These are phyloP conservation scores for Lavandula angustifolia DNA, from an alignment of 257 asterid genomes.

Conservation along the genomic window DNA sequence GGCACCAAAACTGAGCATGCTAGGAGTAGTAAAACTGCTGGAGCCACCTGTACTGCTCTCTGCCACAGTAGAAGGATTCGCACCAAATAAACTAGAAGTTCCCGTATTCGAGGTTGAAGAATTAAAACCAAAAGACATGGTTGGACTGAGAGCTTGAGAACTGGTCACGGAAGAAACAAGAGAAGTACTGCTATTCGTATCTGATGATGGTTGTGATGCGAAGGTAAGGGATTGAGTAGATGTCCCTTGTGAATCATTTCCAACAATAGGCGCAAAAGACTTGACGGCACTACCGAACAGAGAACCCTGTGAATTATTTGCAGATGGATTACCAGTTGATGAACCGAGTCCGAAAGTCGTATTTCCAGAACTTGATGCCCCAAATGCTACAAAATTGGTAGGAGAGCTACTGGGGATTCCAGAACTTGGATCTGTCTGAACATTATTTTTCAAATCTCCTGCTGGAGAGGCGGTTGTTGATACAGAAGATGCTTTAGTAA, in stretches of 20 bases:
- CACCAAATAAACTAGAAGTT: conserved; percentile 40
- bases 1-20: conserved; percentile 44
- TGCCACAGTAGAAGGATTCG: conserved; percentile 34
- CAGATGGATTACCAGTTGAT: conserved; percentile 27
- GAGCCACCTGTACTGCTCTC: conserved; percentile 37
- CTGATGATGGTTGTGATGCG: conserved; percentile 34
- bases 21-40: conserved; percentile 38
- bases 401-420: conserved; percentile 29
- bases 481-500: conserved; percentile 35
- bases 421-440: conserved; percentile 33
- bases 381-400: conserved; percentile 30
- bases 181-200: conserved; percentile 21
- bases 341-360: conserved; percentile 39
- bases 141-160: conserved; percentile 28
- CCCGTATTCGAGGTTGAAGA: conserved; percentile 41
- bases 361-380: conserved; percentile 34
- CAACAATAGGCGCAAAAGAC: conserved; percentile 26
- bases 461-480: conserved; percentile 35
- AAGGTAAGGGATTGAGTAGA: conserved; percentile 34
- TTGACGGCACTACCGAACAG: conserved; percentile 30
- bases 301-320: conserved; percentile 39
- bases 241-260: conserved; percentile 33
- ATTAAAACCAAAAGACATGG: conserved; percentile 35
- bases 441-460: conserved; percentile 31
- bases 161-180: conserved; percentile 33